These are phyloP conservation scores for Hypoxylon sp. DNA, from an alignment of 2,329 filamentous ascomycete genomes.

Conservation along the genomic window DNA sequence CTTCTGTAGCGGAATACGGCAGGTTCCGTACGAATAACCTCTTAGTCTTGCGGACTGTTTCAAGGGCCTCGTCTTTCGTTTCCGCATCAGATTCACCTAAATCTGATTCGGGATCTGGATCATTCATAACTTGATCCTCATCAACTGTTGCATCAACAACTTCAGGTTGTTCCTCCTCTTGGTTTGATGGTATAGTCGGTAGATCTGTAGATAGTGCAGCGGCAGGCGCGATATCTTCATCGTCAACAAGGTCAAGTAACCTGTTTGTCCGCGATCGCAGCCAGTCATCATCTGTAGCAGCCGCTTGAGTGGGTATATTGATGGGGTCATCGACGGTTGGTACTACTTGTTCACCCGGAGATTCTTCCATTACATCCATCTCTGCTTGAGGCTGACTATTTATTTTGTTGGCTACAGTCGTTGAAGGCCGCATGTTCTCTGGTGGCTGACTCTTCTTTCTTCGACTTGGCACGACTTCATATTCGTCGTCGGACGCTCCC, in stretches of 20 bases:
- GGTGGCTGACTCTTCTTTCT: conserved; percentile 64
- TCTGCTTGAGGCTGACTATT: conserved; percentile 12
- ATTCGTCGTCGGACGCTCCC: conserved; percentile 80
- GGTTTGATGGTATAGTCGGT: conserved; percentile 3
- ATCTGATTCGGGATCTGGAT: conserved; percentile 37
- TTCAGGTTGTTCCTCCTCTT: conserved; percentile 32
- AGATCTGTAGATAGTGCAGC: conserved; percentile 1
- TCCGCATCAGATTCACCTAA: conserved; percentile 49
- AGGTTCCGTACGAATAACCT: conserved; percentile 92
- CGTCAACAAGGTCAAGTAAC: conserved; percentile 85
- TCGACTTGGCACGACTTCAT: conserved; percentile 75
- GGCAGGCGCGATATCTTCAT: conserved; percentile 67
- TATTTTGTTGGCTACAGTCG: neutral
- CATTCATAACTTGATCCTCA: conserved; percentile 39
- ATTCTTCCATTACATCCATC: conserved; percentile 14
- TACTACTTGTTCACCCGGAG: conserved; percentile 11
- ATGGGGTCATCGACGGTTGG: conserved; percentile 14
- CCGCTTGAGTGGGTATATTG: conserved; percentile 44
- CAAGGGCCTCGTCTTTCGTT: conserved; percentile 63
- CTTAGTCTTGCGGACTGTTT: conserved; percentile 78
- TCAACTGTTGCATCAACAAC: conserved; percentile 37
- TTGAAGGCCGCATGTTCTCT: conserved; percentile 43
- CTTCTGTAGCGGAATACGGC: conserved; percentile 82
- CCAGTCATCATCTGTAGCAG: conserved; percentile 88
- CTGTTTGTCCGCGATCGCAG: conserved; percentile 89